These are phyloP conservation scores for Lophium mytilinum DNA, from an alignment of 495 filamentous ascomycete species.

Conservation along the genomic window DNA sequence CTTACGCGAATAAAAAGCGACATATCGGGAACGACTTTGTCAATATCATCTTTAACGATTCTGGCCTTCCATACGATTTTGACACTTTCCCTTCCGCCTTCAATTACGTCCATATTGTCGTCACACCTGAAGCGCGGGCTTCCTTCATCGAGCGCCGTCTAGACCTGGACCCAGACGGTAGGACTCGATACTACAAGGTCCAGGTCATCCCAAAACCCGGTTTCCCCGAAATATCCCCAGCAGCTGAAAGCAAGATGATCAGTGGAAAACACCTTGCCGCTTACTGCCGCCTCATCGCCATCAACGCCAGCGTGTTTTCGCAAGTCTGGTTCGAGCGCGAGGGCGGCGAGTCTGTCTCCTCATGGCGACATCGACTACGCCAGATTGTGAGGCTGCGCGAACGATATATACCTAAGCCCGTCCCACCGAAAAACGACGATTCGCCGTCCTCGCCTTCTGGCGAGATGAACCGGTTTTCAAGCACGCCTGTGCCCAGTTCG, in stretches of 20 bases:
- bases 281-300: conserved; percentile 84
- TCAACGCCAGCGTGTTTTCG: conserved; percentile 89
- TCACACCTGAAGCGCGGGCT: conserved; percentile 71
- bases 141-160: conserved; percentile 43
- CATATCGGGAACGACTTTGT: conserved; percentile 98
- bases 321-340: conserved; percentile 75
- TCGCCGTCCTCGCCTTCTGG: conserved; percentile 6
- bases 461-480: conserved; percentile 6
- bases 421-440: not conserved
- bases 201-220: conserved; percentile 74
- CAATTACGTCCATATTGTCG: conserved; percentile 93
- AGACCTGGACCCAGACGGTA: conserved; percentile 21
- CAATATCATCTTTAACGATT: conserved; percentile 96
- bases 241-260: conserved; percentile 77
- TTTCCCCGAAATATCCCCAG: conserved; percentile 85
- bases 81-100: conserved; percentile 89
- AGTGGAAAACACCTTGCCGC: conserved; percentile 67
- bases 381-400: conserved; percentile 80
- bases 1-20: conserved; percentile 76
- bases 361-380: conserved; percentile 78
- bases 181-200: conserved; percentile 68
- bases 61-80: conserved; percentile 76
- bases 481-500: not conserved
- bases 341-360: conserved; percentile 76
- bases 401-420: conserved; percentile 27